Evolutionary conservation across 495 filamentous ascomycete genomes (phyloP), one percentile per base, ranked within the genome.

Genomic region (Trypethelium eluteriae): DNA sequence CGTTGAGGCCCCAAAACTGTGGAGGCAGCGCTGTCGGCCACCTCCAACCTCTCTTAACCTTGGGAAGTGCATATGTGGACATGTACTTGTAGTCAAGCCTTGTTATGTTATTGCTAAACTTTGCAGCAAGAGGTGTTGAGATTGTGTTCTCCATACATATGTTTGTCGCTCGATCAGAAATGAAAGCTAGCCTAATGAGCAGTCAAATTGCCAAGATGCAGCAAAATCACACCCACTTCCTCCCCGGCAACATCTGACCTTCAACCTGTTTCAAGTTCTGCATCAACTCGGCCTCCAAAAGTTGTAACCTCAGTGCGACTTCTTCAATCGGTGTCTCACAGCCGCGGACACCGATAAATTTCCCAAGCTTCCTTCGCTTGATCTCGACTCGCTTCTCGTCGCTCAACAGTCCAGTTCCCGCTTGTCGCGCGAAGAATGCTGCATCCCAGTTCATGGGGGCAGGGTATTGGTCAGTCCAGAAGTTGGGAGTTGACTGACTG

Each of bases 401-500:
- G 11, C 34, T 69, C 41, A 77, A 62, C 11, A 64, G 62, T 10
- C 64, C 70, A 18, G 61, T 38, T 16, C 62, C 47, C 44, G 63
- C 25, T 11, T 56, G 68, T 12, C 66, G 68, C 38, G 65, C 68
- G 62, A 77, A 70, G 47, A 73, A 74, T 1, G 68, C 73, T 61
- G 67, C 67, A 68, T 75, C 71, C 76, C 76, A 79, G 62, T 71
- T 69, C 76, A 87, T 81, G 1, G 62, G 70, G n/a, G 77, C 82
- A 2, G 91, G 91, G 73, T 96, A 94, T n/a, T 77, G 72, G 47
- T 64, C 63, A 1, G 83, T 87, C 71, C 78, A 84, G 0, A 68
- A 18, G 74, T 76, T 70, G 49, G 85, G 79, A 63, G 86, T 82
- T 57, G 83, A 79, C 74, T 96, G 91, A 75, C 92, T 86, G 76